phyloP scores from a whole-genome alignment of 257 asterid species.

The Solanum paucissectum region DNA sequence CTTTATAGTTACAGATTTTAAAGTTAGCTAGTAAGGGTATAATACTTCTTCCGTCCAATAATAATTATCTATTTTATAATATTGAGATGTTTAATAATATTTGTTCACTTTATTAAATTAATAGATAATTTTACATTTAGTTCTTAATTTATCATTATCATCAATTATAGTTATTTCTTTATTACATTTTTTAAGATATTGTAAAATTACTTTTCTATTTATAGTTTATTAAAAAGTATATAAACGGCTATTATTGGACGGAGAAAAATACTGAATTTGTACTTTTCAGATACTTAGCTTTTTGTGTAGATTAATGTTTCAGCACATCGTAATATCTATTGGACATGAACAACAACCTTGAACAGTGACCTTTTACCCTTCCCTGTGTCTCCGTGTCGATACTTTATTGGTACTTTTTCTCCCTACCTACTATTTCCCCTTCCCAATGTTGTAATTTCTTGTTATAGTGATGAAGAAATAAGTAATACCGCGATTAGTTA shows the following conservation, averaged over 20 bases:
- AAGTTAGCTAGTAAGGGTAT: background rate
- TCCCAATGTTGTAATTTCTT: background rate
- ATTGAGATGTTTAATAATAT: too few species aligned
- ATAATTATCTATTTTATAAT: too few species aligned
- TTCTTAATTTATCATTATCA: too few species aligned
- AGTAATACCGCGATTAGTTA: too few species aligned
- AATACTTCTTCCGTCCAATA: background rate
- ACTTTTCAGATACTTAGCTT: background rate
- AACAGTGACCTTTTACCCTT: background rate
- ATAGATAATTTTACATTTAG: too few species aligned
- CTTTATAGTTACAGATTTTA: background rate
- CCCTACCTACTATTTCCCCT: background rate
- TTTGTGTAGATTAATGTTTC: constrained; percentile 4
- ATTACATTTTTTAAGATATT: too few species aligned
- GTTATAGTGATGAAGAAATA: too few species aligned
- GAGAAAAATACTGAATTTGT: background rate
- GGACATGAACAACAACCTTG: background rate
- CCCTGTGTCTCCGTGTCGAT: background rate
- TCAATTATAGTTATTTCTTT: rapidly evolving
- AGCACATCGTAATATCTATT: background rate
- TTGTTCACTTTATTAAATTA: too few species aligned
- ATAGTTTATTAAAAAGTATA: too few species aligned
- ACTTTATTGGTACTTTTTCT: background rate
- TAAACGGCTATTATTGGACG: too few species aligned
- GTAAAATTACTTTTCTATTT: rapidly evolving